Evolutionary conservation across 2,329 filamentous ascomycete species (phyloP), one percentile per base, ranked within the genome.

Genomic region (Emmonsiellopsis sp.): DNA sequence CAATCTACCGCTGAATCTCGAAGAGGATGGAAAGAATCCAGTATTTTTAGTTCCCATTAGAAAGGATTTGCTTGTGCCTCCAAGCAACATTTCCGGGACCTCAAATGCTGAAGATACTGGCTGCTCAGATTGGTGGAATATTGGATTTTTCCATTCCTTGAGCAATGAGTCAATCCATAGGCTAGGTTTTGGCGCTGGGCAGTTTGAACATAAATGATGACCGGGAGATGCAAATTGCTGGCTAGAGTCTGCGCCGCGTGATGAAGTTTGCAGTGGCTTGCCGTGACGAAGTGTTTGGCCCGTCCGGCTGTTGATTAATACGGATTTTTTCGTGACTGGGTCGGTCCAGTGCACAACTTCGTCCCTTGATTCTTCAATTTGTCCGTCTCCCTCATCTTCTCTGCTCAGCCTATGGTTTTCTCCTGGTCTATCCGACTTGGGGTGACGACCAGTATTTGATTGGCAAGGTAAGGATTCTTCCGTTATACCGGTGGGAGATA

Each of bases 131-230:
- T 66, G 66, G n/a, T 77, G 70, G 64, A 94, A 95, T 0, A 88
- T 73, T 0, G 88, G 88, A 55, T 91, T 95, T 7, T 85, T 69
- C 88, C 88, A 95, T 7, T 73, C 74, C 37, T 75, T 66, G 1
- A 89, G 68, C 6, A 92, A 61, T 6, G 76, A 70, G 7, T 76
- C 72, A 2, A 90, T 69, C 86, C 85, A 89, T 8, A 66, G 59
- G n/a, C 57, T 62, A 13, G 58, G 55, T 5, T 49, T 49, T 21
- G 52, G 42, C 31, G 8, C 13, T 27, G 13, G 40, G 49, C 32
- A 37, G n/a, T 27, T 10, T 42, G 27, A 31, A 50, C 10, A 33
- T 13, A 5, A 17, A 9, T 43, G 49, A n/a, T 49, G 48, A 39
- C 13, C n/a, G n/a, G 34, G 1, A 36, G 27, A 44, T 43, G 55